A percentile compares a stretch with the other conserved stretches of the same genome.
phyloP scores from a whole-genome alignment of 202 grass and related monocot species.

The Schoenoplectus tabernaemontani region DNA sequence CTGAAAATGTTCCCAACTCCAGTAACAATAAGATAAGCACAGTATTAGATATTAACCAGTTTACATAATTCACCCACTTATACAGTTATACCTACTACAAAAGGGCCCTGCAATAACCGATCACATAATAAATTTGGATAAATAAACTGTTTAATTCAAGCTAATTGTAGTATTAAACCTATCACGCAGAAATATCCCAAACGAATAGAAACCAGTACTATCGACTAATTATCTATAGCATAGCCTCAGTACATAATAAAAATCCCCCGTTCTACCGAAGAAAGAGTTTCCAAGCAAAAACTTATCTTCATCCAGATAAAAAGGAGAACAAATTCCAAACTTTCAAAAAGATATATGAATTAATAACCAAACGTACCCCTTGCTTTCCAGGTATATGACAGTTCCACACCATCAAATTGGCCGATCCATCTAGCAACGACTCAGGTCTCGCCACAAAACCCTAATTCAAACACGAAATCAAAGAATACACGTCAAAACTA shows the following conservation, averaged over 20 bases:
- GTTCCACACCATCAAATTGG: constrained; percentile 78
- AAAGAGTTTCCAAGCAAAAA: background rate
- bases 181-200: background rate
- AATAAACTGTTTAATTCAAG: background rate
- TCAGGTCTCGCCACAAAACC: constrained; percentile 87
- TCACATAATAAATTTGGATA: background rate
- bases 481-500: constrained; percentile 20
- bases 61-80: background rate
- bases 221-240: background rate
- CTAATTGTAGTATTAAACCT: background rate
- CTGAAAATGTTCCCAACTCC: too few relatives aligned
- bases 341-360: background rate
- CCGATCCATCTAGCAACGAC: constrained; percentile 58
- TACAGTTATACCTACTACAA: too few relatives aligned
- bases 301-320: background rate
- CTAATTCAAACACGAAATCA: constrained; percentile 24
- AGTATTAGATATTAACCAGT: background rate
- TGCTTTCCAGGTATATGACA: constrained; percentile 87
- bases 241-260: background rate
- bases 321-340: background rate
- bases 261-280: background rate
- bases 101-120: background rate
- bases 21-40: too few relatives aligned
- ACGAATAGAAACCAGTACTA: background rate
- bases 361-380: constrained; percentile 38